phyloP scores from a whole-genome alignment of 2,329 filamentous ascomycete genomes.

The Gliomastix tumulicola region DNA sequence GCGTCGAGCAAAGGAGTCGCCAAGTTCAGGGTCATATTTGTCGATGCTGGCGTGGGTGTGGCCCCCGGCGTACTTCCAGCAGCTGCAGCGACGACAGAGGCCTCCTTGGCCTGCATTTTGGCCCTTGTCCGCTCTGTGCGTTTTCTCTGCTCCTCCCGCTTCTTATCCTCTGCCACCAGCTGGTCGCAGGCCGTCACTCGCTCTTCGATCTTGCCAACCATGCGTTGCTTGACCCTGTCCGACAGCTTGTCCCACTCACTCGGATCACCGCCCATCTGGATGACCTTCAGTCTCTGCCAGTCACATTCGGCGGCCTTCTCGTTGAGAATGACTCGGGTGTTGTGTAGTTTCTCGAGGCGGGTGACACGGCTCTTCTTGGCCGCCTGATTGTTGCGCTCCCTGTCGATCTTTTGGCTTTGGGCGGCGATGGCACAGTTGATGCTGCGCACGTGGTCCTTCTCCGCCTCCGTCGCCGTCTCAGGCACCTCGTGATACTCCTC shows the following conservation, averaged over 20 bases:
- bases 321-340: conserved; percentile 13
- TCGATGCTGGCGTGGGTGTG: no score
- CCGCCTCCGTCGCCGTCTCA: conserved; percentile 4
- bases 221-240: conserved; percentile 7
- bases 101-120: neutral
- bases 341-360: conserved; percentile 16
- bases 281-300: conserved; percentile 18
- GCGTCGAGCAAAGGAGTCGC: no score
- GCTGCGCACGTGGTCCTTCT: conserved; percentile 2
- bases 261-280: conserved; percentile 12
- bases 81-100: no score
- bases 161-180: conserved; percentile 8
- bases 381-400: conserved; percentile 26
- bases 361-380: conserved; percentile 25
- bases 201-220: conserved; percentile 10
- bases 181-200: conserved; percentile 10
- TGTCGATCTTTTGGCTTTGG: conserved; percentile 14
- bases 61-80: no score
- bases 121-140: conserved; percentile 1
- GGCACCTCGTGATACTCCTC: conserved; percentile 11
- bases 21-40: no score
- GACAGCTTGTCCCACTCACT: conserved; percentile 12
- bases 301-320: conserved; percentile 13
- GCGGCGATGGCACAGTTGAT: conserved; percentile 17
- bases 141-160: conserved; percentile 6